Conservation (phyloP, 1,284 basidiomycete genomes). For the Austroboletus rostrupii region DNA sequence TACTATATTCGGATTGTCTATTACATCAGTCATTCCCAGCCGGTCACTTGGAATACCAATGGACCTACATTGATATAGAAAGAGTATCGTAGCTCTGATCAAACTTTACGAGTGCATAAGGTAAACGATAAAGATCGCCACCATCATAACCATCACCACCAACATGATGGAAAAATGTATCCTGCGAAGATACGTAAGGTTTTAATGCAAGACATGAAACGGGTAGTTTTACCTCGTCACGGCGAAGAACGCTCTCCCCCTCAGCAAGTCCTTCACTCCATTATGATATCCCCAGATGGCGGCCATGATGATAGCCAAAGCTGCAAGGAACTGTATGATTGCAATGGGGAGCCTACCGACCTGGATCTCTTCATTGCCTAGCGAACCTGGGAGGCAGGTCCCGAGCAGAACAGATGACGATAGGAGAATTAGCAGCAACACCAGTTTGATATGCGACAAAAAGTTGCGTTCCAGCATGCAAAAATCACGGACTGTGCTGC, state of each 20-base stretch:
- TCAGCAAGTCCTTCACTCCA: slow-evolving; percentile 51
- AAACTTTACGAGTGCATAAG: slow-evolving; percentile 23
- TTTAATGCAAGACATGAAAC: slow-evolving; percentile 5
- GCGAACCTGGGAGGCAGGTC: slow-evolving; percentile 48
- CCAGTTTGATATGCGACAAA: slow-evolving; percentile 62
- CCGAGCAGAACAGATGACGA: slow-evolving; percentile 61
- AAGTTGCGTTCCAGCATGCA: slow-evolving; percentile 74
- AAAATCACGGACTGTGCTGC: slow-evolving; percentile 60
- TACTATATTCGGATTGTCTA: too few relatives aligned
- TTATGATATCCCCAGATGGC: slow-evolving; percentile 63
- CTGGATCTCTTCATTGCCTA: not conserved
- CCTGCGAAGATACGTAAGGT: slow-evolving; percentile 31
- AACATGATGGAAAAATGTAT: slow-evolving; percentile 51
- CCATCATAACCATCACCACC: slow-evolving; percentile 44
- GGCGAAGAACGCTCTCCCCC: slow-evolving; percentile 55
- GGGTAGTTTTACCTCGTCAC: slow-evolving; percentile 49
- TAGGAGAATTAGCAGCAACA: slow-evolving; percentile 57
- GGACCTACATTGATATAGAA: too few relatives aligned
- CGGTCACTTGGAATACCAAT: too few relatives aligned
- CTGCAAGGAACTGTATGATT: slow-evolving; percentile 43
- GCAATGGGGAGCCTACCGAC: slow-evolving; percentile 29
- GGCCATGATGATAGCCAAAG: slow-evolving; percentile 50
- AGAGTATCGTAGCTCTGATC: too few relatives aligned
- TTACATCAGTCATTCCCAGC: too few relatives aligned
- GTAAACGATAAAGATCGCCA: slow-evolving; percentile 50